Evolutionary conservation across 2,329 filamentous ascomycete genomes (phyloP).

Genomic region (Claviceps spartinae): DNA sequence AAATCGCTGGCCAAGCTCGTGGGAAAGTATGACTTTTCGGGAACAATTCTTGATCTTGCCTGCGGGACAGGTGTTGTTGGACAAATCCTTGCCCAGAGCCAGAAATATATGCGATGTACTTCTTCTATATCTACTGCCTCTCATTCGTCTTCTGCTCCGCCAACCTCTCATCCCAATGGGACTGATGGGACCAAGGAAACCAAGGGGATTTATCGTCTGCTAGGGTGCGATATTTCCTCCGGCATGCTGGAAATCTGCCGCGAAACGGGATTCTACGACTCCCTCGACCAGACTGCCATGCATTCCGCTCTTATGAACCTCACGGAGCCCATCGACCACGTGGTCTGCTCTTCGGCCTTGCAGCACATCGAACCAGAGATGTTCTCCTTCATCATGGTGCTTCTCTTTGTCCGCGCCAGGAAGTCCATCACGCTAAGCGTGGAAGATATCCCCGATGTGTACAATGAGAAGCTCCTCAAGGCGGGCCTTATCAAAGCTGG

Average conservation of each 20-base stretch:
- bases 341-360: background rate
- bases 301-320: background rate
- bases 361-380: background rate
- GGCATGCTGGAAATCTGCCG: background rate
- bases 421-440: constrained; percentile 1
- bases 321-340: background rate
- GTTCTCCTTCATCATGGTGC: background rate
- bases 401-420: background rate
- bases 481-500: background rate
- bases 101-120: background rate
- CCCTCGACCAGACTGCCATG: background rate
- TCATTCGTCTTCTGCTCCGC: too few relatives aligned
- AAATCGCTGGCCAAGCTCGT: background rate
- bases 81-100: background rate
- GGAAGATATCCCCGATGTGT: background rate
- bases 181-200: too few relatives aligned
- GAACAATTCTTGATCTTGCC: background rate
- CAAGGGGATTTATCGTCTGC: background rate
- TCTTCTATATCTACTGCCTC: background rate
- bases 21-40: background rate
- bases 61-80: background rate
- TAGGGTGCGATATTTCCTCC: background rate
- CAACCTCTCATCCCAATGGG: too few relatives aligned
- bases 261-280: background rate
- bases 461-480: background rate